Conservation (phyloP, 352 stramenopile genomes). For the Blastocystis sp. region DNA sequence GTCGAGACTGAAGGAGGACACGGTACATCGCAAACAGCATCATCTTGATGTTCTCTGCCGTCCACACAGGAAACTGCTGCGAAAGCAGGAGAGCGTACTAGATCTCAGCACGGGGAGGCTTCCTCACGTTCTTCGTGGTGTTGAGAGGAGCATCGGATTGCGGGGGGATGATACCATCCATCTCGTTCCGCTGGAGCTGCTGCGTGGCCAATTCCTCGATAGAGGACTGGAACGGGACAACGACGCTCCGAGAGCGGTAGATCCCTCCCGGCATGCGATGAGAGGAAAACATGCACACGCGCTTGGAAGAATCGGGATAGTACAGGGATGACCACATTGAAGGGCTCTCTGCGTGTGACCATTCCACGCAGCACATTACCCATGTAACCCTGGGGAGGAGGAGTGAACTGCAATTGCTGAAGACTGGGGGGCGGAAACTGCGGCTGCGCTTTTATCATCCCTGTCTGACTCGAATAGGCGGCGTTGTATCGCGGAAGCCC, state of each 20-base stretch:
- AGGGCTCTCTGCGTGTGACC: neutral
- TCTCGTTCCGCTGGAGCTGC: slow-evolving; percentile 61
- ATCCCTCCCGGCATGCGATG: neutral
- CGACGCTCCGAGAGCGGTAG: neutral
- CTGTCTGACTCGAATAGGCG: neutral
- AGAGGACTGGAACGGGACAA: neutral
- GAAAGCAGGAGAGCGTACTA: slow-evolving; percentile 37
- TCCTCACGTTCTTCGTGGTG: neutral
- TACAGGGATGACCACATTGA: neutral
- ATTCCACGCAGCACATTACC: neutral
- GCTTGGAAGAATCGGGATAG: neutral
- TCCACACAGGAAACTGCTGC: neutral
- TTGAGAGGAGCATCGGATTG: neutral
- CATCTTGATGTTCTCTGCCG: slow-evolving; percentile 6
- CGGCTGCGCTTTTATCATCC: neutral
- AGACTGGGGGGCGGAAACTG: neutral
- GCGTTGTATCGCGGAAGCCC: neutral
- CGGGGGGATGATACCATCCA: slow-evolving; percentile 42
- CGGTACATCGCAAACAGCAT: slow-evolving; percentile 65
- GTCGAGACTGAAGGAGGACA: slow-evolving; percentile 49
- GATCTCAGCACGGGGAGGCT: neutral
- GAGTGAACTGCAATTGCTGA: neutral
- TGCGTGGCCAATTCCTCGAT: slow-evolving; percentile 64
- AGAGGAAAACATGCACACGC: neutral
- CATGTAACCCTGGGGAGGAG: neutral